phyloP scores from a whole-genome alignment of 2,329 filamentous ascomycete genomes.

The Fusarium sp. region DNA sequence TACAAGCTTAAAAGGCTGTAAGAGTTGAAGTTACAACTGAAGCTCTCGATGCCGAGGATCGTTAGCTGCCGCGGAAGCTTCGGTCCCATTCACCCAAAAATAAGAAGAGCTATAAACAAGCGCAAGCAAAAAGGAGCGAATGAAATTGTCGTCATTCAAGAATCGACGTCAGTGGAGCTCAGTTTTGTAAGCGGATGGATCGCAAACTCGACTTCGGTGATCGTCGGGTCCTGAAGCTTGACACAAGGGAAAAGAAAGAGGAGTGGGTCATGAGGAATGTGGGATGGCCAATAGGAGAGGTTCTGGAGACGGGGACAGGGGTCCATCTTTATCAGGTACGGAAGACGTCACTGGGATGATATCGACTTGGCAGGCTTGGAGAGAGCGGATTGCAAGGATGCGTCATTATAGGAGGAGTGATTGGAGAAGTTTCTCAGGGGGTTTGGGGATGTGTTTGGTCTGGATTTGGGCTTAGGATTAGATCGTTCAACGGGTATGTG shows the following conservation, averaged over 20 bases:
- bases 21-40: conserved; percentile 22
- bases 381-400: conserved; percentile 7
- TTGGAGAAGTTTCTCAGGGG: background rate
- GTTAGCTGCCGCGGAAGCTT: background rate
- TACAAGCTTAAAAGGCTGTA: background rate
- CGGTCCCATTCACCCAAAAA: conserved; percentile 4
- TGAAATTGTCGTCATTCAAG: background rate
- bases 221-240: conserved; percentile 18
- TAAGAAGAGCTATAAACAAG: background rate
- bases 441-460: background rate
- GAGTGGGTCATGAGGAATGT: conserved; percentile 27
- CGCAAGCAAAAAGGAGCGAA: background rate
- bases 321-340: conserved; percentile 32
- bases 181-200: conserved; percentile 18
- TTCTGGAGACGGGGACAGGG: conserved; percentile 23
- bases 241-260: background rate
- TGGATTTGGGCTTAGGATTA: background rate
- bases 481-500: background rate
- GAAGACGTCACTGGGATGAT: conserved; percentile 36
- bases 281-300: conserved; percentile 25
- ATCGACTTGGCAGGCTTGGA: conserved; percentile 28
- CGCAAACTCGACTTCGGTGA: conserved; percentile 8
- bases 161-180: conserved; percentile 30
- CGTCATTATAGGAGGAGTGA: conserved; percentile 12
- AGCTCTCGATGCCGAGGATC: conserved; percentile 19